Evolutionary conservation across 257 asterid genomes (phyloP), one percentile per base, ranked within the genome.

Genomic region (Paulownia fortunei): DNA sequence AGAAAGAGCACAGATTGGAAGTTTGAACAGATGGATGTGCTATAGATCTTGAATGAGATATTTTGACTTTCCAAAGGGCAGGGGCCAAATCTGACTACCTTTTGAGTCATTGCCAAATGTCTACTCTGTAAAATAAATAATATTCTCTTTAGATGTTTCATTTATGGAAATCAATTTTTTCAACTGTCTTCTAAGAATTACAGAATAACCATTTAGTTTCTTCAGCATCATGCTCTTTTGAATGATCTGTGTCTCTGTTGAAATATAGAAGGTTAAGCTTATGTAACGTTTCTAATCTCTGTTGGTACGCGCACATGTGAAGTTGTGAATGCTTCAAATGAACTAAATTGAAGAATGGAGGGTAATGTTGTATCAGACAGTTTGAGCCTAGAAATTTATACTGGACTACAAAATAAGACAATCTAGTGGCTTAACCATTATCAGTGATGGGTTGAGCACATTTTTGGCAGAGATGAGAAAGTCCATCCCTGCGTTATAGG

Each of bases 11-110:
- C 23, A 49, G 66, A 65, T 39, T 42, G 36, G 23, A 18, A 7
- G 32, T 36, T 67, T 70, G 66, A 13, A 59, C 27, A 12, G 55
- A 60, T 26, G 47, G 70, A 56, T 32, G 18, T 44, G 21, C 5
- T 78, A 0, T 24, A 23, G 41, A 61, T 69, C 60, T 69, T 32
- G 39, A 44, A 49, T 59, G 70, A 66, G 59, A 41, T 32, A 5
- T 13, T 72, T 83, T 72, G 74, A 71, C 58, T 41, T 65, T 67
- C 55, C 68, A 68, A 62, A 64, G 42, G 49, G 52, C 24, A 65
- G 26, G 8, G 5, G 23, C 44, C 77, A 59, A 52, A 19, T 55
- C 44, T 46, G n/a, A 32, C 6, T 27, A 67, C 3, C 37, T 16
- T 49, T 61, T 67, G 73, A 62, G 23, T 76, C 76, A 41, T 41